Conservation (phyloP, 331 rosid species). For the Malus hybrid region DNA sequence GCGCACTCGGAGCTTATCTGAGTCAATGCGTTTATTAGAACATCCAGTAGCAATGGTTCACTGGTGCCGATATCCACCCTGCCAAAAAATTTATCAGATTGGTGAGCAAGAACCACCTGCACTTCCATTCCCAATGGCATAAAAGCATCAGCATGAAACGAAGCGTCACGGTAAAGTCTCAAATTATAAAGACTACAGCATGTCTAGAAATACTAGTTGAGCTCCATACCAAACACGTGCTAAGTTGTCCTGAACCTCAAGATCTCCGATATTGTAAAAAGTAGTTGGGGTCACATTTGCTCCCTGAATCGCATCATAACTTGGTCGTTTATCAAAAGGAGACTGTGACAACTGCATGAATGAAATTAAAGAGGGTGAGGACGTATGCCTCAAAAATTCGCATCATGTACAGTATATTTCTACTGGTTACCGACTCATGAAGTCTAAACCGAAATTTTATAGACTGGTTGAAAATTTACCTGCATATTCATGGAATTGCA, state of each 20-base stretch:
- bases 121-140: neutral
- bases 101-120: neutral
- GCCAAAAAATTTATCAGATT: conserved; percentile 19
- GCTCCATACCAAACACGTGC: conserved; percentile 72
- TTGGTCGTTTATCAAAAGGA: conserved; percentile 62
- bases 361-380: conserved; percentile 16
- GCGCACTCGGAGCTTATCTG: conserved; percentile 93
- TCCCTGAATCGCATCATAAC: conserved; percentile 71
- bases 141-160: neutral
- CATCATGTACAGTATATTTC: too few species aligned
- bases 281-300: conserved; percentile 77
- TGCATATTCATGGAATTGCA: conserved; percentile 96
- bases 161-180: neutral
- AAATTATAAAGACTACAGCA: neutral
- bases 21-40: conserved; percentile 75
- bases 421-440: neutral
- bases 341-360: conserved; percentile 69
- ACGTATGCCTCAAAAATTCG: neutral
- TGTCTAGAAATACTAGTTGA: neutral
- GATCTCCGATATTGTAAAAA: conserved; percentile 89
- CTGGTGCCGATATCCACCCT: conserved; percentile 86
- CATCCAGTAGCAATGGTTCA: conserved; percentile 72
- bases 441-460: neutral
- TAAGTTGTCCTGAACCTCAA: conserved; percentile 87
- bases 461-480: conserved; percentile 29